A percentile compares a stretch with the other conserved stretches of the same genome.
These are phyloP conservation scores for Phytophthora sp. DNA, from an alignment of 352 stramenopile species.

Conservation along the genomic window DNA sequence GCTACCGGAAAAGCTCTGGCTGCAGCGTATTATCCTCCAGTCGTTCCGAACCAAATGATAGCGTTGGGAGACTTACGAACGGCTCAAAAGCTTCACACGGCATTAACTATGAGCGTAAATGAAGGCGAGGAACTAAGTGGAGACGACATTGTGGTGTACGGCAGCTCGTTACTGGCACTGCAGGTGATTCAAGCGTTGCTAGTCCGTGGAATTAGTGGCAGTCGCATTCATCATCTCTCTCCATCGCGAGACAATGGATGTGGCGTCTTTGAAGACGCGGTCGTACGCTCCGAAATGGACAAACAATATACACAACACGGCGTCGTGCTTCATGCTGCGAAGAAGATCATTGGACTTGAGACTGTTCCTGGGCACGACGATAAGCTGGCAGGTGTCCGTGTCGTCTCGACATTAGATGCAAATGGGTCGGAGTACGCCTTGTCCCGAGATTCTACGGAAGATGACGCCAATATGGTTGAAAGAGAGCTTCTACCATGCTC, in stretches of 20 bases:
- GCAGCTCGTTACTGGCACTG: constrained; percentile 66
- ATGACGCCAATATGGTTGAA: background rate
- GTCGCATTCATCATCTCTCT: constrained; percentile 65
- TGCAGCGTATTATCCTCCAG: constrained; percentile 35
- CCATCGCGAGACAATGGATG: constrained; percentile 39
- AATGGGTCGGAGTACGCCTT: constrained; percentile 2
- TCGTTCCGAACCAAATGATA: constrained; percentile 34
- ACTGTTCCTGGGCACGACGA: constrained; percentile 35
- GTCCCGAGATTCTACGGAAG: background rate
- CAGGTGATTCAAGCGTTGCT: constrained; percentile 71
- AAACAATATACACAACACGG: constrained; percentile 49
- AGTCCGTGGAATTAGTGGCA: constrained; percentile 42
- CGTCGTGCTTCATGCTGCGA: constrained; percentile 50
- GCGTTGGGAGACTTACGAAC: constrained; percentile 31
- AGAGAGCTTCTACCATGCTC: constrained; percentile 53
- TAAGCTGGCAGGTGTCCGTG: constrained; percentile 53
- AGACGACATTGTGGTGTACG: constrained; percentile 78
- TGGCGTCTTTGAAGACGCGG: constrained; percentile 63
- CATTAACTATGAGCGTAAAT: background rate
- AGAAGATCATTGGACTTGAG: constrained; percentile 55
- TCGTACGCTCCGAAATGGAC: constrained; percentile 65
- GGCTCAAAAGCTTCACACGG: constrained; percentile 30
- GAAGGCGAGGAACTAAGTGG: constrained; percentile 21
- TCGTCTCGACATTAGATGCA: constrained; percentile 30
- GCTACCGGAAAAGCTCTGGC: constrained; percentile 1